A percentile compares a stretch with the other conserved stretches of the same genome.
Conservation (phyloP, 495 filamentous ascomycete species). For the Lasiosphaeria ovina region DNA sequence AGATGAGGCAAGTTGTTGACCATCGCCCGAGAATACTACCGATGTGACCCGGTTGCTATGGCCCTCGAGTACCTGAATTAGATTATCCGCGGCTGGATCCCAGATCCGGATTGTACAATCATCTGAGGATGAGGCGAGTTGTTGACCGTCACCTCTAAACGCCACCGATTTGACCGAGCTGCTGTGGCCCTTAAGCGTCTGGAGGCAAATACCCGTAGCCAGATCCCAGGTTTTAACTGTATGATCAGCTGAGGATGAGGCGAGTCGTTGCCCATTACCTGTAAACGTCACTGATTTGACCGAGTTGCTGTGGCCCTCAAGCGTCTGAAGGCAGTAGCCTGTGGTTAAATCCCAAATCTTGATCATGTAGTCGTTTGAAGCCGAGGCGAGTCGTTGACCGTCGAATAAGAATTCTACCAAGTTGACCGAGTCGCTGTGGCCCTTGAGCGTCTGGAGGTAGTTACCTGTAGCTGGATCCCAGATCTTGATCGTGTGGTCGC, state of each 20-base stretch:
- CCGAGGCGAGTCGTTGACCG: conserved; percentile 12
- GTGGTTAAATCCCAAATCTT: conserved; percentile 12
- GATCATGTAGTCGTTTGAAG: conserved; percentile 13
- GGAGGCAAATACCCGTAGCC: not conserved
- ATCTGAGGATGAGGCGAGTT: too few relatives aligned
- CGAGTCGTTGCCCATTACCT: conserved; percentile 7
- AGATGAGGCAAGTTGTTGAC: too few relatives aligned
- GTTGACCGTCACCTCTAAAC: conserved; percentile 9
- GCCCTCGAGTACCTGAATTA: not conserved
- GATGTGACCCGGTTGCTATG: not conserved
- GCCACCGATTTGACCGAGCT: too few relatives aligned
- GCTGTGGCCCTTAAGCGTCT: not conserved
- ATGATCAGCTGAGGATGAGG: not conserved
- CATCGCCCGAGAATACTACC: conserved; percentile 12
- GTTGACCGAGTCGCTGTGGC: conserved; percentile 11
- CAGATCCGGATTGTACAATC: conserved; percentile 14
- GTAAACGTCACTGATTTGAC: conserved; percentile 10
- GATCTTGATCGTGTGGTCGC: conserved; percentile 19
- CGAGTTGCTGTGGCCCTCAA: conserved; percentile 4
- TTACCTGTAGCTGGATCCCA: conserved; percentile 11
- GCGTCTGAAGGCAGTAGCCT: not conserved
- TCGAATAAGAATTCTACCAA: conserved; percentile 12
- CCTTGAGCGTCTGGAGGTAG: conserved; percentile 9
- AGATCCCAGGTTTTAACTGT: conserved; percentile 15
- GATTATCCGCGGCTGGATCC: not conserved